Evolutionary conservation across 352 stramenopile species (phyloP), one percentile per base, ranked within the genome.

Genomic region (Pythium brachiatum): DNA sequence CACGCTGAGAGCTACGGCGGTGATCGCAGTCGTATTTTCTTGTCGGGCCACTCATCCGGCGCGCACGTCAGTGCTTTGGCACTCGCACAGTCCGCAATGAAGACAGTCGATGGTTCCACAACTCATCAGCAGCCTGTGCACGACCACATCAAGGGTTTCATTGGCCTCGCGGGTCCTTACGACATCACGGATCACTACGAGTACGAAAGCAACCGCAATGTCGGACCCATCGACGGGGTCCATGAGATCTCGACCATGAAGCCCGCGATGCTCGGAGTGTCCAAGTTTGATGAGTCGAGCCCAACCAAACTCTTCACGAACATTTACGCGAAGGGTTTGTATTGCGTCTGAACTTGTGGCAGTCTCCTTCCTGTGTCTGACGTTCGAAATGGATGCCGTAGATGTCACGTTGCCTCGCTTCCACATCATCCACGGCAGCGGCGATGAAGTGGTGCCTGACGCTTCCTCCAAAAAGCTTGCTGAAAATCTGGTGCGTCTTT

Each of bases 201-300:
- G 12, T 91, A 87, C 57, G 83, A 90, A 60, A 83, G 72, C 53
- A 60, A 84, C 39, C 83, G 83, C 29, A 56, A 65, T 6, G 74
- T 89, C 20, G 76, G 77, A 4, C 78, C 75, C 3, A 44, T 69
- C 25, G 15, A 68, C 73, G 80, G 80, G 46, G 81, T 89, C 39
- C 79, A 90, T 56, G 77, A 87, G 41, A 85, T 92, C 57, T 92
- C 83, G 51, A 70, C 77, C 16, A 88, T 92, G 80, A 88, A 92
- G 59, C 83, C 83, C 23, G 76, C 83, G 18, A 83, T 92, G 77
- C 73, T 89, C 18, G 83, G 83, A 29, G 66, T 76, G 44, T 51
- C 55, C 39, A 79, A 87, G 43, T 92, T 92, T 43, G 62, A 74
- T 34, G 72, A 69, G 53, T 66, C 60, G 20, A 92, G 83, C 53